Evolutionary conservation across 2,329 filamentous ascomycete species (phyloP).

Genomic region (Leptographium procerum): DNA sequence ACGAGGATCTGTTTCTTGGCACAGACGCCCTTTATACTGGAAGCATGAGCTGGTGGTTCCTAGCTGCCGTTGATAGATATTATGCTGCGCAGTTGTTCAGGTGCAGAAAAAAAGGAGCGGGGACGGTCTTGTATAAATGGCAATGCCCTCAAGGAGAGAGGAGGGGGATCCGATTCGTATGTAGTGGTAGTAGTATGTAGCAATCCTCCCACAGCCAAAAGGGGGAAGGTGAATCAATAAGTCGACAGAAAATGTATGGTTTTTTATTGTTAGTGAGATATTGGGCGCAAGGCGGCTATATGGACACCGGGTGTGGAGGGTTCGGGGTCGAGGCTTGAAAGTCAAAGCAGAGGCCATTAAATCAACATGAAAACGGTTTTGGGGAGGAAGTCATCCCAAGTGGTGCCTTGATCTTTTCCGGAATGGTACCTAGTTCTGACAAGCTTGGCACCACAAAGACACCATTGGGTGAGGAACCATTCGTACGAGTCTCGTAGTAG

Average conservation of each 20-base stretch:
- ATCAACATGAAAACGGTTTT: background rate
- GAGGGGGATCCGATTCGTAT: background rate
- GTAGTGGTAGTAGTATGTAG: too few species aligned
- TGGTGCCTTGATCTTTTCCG: background rate
- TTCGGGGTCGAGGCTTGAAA: background rate
- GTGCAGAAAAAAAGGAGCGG: background rate
- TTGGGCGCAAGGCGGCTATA: background rate
- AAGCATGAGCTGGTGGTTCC: background rate
- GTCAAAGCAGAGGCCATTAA: background rate
- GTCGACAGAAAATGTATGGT: background rate
- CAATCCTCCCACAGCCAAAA: background rate
- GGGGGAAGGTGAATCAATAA: background rate
- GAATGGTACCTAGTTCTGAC: background rate
- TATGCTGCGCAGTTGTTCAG: background rate
- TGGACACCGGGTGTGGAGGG: background rate
- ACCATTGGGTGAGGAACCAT: background rate
- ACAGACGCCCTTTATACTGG: background rate
- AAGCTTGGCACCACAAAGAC: background rate
- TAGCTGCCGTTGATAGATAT: background rate
- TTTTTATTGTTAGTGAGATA: background rate
- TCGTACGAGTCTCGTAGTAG: too few species aligned
- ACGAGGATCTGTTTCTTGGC: background rate
- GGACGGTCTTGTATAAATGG: constrained; percentile 4
- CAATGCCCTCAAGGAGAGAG: constrained; percentile 2
- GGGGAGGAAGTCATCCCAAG: background rate